phyloP scores from a whole-genome alignment of 345 rosid genomes.

The Populus alba region DNA sequence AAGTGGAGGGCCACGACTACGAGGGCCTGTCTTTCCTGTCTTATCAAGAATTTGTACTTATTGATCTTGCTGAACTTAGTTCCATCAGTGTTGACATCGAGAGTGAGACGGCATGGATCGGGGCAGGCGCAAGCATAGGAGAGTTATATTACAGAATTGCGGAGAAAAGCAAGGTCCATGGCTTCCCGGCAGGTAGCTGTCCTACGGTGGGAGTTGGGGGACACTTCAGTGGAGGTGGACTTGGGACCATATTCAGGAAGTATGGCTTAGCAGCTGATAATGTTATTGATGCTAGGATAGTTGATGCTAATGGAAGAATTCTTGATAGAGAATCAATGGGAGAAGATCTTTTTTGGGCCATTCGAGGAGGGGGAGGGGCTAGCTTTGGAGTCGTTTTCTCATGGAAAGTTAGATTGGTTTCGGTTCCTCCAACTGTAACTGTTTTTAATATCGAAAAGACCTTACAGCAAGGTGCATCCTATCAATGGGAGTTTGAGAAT shows the following conservation, averaged over 20 bases:
- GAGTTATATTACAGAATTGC: conserved; percentile 16
- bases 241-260: conserved; percentile 5
- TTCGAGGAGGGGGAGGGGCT: conserved; percentile 20
- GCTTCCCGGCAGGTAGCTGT: conserved; percentile 9
- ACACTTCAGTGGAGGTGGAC: conserved; percentile 22
- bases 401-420: conserved; percentile 15
- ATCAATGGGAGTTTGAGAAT: too few species aligned
- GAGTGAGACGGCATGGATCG: conserved; percentile 9
- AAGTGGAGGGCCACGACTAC: conserved; percentile 22
- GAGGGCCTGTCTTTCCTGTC: conserved; percentile 17
- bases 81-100: conserved; percentile 6
- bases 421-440: conserved; percentile 10
- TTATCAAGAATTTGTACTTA: not conserved
- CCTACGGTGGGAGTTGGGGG: conserved; percentile 8
- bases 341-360: conserved; percentile 24
- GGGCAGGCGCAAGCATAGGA: conserved; percentile 13
- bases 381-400: conserved; percentile 14
- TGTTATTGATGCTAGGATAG: conserved; percentile 9
- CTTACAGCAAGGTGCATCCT: not conserved
- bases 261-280: conserved; percentile 10
- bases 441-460: not conserved
- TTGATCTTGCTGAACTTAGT: conserved; percentile 7
- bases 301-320: conserved; percentile 14
- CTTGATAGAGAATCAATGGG: conserved; percentile 15
- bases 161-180: conserved; percentile 10